A percentile compares a stretch with the other conserved stretches of the same genome.
Evolutionary conservation across 805 yeast genomes (phyloP).

Genomic region (Candida ficus): DNA sequence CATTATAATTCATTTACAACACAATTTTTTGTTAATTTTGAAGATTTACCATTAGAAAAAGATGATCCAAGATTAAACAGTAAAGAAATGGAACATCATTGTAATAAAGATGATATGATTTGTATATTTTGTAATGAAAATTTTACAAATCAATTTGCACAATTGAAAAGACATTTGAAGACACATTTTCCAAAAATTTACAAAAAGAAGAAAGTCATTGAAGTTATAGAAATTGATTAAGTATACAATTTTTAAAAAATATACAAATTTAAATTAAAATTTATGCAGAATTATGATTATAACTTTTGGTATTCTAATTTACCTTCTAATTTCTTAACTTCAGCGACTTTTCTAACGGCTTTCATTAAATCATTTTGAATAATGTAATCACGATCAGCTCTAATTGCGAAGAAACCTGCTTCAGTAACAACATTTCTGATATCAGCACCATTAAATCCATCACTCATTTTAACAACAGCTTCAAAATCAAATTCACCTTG

Average conservation of each 20-base stretch:
- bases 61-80: conserved; percentile 37
- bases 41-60: conserved; percentile 38
- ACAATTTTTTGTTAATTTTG: conserved; percentile 54
- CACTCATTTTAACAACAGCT: conserved; percentile 97
- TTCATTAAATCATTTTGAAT: conserved; percentile 92
- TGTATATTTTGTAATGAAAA: conserved; percentile 39
- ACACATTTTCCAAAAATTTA: conserved; percentile 27
- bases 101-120: conserved; percentile 30
- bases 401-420: conserved; percentile 96
- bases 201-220: not conserved
- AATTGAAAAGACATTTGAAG: conserved; percentile 37
- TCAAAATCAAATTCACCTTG: conserved; percentile 96
- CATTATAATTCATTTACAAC: conserved; percentile 74
- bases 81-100: conserved; percentile 34
- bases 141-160: conserved; percentile 37
- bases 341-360: conserved; percentile 97
- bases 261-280: not conserved
- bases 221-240: conserved; percentile 2
- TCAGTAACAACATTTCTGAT: conserved; percentile 96
- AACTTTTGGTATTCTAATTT: conserved; percentile 92
- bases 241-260: not conserved
- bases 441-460: conserved; percentile 98
- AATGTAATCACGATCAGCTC: conserved; percentile 95
- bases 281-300: conserved; percentile 27
- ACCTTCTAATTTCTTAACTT: conserved; percentile 95